Base-by-base conservation (phyloP, 2,329 filamentous ascomycete genomes). In the Penicillium aurantiogriseum region DNA sequence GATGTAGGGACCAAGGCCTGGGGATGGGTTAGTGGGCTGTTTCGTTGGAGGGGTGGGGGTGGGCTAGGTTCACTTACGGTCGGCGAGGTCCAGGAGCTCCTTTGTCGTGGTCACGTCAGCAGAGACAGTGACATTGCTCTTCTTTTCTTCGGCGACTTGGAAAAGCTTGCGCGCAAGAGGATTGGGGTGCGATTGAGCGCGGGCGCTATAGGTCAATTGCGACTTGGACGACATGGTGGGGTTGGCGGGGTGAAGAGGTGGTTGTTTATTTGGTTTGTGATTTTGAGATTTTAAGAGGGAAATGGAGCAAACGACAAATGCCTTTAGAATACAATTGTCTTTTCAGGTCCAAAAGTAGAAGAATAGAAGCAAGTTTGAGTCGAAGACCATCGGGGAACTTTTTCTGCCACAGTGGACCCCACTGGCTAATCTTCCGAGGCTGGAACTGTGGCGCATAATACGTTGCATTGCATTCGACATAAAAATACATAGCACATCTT, bases 1-100 rank as follows among this genome's bases (percentile, higher is more conserved):
- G 51, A 81, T 81, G 62, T 80, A 74, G 15, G 80, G 80, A 9
- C 80, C 80, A n/a, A 81, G 75, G 50, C 69, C 79, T 80, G 60
- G 43, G 11, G 10, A n/a, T 36, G 51, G 46, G 47, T 60, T 48
- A 43, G 49, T 39, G 47, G 50, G 51, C 61, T 55, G 59, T 54
- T 54, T 40, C 39, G 15, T 51, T 38, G 38, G 36, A 33, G 35
- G 42, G 36, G 33, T 29, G 33, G 29, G 35, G 35, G 31, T 11
- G 7, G 17, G 35, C 19, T 47, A 35, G 19, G 46, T 44, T 33
- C 35, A 71, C 76, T 61, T 74, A 80, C 79, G 70, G 59, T 80
- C 77, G 59, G 79, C 78, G 4, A 81, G 71, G 21, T 76, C 72
- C 6, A 81, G 70, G 9, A 81, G 72, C 49, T 78, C 76, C 50